Base-by-base conservation (phyloP, 106 monocot species). In the Dactylorhiza incarnata region DNA sequence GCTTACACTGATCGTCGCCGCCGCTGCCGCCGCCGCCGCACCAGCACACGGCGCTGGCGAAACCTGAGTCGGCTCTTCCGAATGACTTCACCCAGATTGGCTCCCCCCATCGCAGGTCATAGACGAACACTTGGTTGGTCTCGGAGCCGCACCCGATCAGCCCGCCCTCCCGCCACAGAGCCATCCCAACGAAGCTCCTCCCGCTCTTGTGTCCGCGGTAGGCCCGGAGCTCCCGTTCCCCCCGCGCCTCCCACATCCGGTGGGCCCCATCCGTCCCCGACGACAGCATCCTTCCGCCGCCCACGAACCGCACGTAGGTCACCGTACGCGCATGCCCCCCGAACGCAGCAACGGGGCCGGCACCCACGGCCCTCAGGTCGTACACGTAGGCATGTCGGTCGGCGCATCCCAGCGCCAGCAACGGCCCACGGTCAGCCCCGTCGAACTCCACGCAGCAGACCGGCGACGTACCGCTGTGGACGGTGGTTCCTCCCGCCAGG, bases 401-500 rank as follows among this genome's bases (percentile, higher is more conserved):
- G 6, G 95, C 89, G 74, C 89, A 83, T 13, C 89, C 95, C 22
- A 86, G 45, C 4, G 74, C 91, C 2, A 95, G 11, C 43, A 51
- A 67, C 8, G 78, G 65, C 50, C 58, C 79, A 0, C 79, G 78
- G 17, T 5, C 44, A 0, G 84, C 45, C 61, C 73, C 83, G 72
- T 92, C 92, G 80, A 95, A 95, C 83, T 92, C 86, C 16, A 86
- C 87, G 83, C 86, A 76, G 74, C 89, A 92, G 13, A 85, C 86
- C 0, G 95, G 67, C 15, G 61, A 72, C 14, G 52, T 59, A 43
- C 49, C 75, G 5, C 73, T 76, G 66, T 66, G 71, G 22, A 49
- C 77, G 54, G 69, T 71, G 37, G 17, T 16, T 8, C 44, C 37
- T 16, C 10, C 53, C 5, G 71, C 45, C 2, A 48, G 71, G 76